These are phyloP conservation scores for Pugionium dolabratum DNA, from an alignment of 345 rosid species.

Conservation along the genomic window DNA sequence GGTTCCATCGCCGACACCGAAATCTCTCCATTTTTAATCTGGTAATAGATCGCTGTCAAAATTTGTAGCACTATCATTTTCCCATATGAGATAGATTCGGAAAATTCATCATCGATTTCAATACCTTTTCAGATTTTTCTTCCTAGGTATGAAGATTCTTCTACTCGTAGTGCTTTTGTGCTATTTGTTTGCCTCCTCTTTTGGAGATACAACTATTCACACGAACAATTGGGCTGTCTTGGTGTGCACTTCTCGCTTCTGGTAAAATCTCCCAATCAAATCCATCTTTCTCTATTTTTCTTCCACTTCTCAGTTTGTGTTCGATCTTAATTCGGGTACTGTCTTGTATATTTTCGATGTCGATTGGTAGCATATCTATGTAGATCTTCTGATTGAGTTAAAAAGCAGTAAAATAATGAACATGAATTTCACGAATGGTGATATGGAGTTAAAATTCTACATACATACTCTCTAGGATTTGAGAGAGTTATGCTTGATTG, in stretches of 20 bases:
- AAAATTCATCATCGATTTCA: constrained; percentile 18
- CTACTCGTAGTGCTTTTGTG: constrained; percentile 37
- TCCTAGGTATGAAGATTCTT: constrained; percentile 31
- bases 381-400: not conserved
- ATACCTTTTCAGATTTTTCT: constrained; percentile 1
- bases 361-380: not conserved
- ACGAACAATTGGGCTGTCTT: constrained; percentile 99
- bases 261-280: constrained; percentile 45
- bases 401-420: not conserved
- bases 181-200: constrained; percentile 44
- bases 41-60: constrained; percentile 15
- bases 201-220: constrained; percentile 69
- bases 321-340: not conserved
- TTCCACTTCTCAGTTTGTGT: not conserved
- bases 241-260: constrained; percentile 98
- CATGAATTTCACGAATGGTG: not conserved
- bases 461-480: not conserved
- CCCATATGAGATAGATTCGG: constrained; percentile 25
- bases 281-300: no score
- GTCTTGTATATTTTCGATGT: not conserved
- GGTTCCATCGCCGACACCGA: not conserved
- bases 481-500: constrained; percentile 13
- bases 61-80: not conserved
- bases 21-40: not conserved
- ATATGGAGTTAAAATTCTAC: constrained; percentile 1